Percentiles rank a stretch among this genome's conserved stretches.
These are phyloP conservation scores for Beta lomatogona DNA, from an alignment of 179 eudicot species.

Conservation along the genomic window DNA sequence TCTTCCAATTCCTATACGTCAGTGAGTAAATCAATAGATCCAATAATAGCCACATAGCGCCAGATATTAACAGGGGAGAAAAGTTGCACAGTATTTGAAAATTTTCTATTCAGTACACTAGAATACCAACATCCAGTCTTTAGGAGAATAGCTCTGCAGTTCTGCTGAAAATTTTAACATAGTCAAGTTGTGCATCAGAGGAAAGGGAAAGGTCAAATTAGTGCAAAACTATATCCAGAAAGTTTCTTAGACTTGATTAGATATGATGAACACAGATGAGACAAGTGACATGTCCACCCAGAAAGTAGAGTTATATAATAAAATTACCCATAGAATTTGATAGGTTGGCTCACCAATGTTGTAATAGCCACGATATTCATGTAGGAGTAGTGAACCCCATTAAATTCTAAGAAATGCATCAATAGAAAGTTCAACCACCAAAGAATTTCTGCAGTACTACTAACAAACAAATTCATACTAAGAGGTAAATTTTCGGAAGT, in stretches of 20 bases:
- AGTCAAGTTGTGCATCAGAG: not conserved
- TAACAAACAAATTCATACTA: not conserved
- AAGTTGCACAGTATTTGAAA: not conserved
- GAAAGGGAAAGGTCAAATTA: conserved; percentile 1
- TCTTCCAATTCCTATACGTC: conserved; percentile 82
- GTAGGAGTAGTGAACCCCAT: not conserved
- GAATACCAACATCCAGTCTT: not conserved
- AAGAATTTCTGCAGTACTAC: not conserved
- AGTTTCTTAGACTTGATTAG: not conserved
- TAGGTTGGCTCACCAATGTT: not conserved
- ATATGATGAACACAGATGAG: not conserved
- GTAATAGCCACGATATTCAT: not conserved
- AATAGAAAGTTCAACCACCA: no score
- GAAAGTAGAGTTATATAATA: not conserved
- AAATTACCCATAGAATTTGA: not conserved
- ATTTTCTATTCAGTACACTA: not conserved
- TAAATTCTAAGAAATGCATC: no score
- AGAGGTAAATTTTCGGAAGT: conserved; percentile 3
- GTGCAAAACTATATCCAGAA: not conserved
- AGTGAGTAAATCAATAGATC: conserved; percentile 29
- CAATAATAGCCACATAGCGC: not conserved
- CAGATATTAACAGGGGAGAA: not conserved
- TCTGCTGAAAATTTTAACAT: not conserved
- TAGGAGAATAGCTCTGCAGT: not conserved
- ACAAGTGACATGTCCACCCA: not conserved